Conservation (phyloP, 2,329 filamentous ascomycete species). For the Neofusicoccum kwambonambiense region DNA sequence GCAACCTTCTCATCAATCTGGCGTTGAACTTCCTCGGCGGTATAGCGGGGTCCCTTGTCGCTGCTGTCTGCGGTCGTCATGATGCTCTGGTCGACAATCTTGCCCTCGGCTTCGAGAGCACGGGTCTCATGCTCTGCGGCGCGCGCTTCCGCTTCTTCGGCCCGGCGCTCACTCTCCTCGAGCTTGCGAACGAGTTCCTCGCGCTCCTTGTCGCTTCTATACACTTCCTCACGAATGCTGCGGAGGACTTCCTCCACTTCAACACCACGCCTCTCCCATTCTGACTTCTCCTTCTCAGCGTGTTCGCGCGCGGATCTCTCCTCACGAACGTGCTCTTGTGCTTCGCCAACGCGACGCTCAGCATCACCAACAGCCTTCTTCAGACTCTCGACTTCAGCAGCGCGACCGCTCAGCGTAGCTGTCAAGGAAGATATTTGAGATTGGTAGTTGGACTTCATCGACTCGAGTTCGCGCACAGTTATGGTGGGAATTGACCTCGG, state of each 20-base stretch:
- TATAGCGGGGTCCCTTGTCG: conserved; percentile 33
- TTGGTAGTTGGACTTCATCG: conserved; percentile 83
- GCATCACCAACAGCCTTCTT: conserved; percentile 87
- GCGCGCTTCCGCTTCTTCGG: conserved; percentile 72
- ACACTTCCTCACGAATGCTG: conserved; percentile 78
- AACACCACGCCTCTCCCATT: conserved; percentile 79
- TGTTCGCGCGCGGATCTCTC: conserved; percentile 69
- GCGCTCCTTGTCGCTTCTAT: conserved; percentile 73
- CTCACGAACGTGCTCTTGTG: conserved; percentile 78
- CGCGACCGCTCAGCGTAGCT: conserved; percentile 86
- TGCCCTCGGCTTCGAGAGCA: conserved; percentile 56
- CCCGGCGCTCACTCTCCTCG: conserved; percentile 70
- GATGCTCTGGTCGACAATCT: conserved; percentile 58
- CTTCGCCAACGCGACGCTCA: conserved; percentile 86
- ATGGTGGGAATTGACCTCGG: conserved; percentile 88
- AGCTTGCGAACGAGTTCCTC: conserved; percentile 74
- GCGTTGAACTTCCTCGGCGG: conserved; percentile 47
- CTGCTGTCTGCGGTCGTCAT: conserved; percentile 56
- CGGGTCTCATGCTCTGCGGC: conserved; percentile 65
- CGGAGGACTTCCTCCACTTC: conserved; percentile 83
- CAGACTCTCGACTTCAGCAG: conserved; percentile 83
- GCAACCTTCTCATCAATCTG: conserved; percentile 93
- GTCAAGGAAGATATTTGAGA: conserved; percentile 94
- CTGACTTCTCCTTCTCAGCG: conserved; percentile 70
- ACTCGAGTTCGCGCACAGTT: conserved; percentile 88